Evolutionary conservation across 805 yeast genomes (phyloP), one percentile per base, ranked within the genome.

Genomic region (Pichia pseudocactophila): DNA sequence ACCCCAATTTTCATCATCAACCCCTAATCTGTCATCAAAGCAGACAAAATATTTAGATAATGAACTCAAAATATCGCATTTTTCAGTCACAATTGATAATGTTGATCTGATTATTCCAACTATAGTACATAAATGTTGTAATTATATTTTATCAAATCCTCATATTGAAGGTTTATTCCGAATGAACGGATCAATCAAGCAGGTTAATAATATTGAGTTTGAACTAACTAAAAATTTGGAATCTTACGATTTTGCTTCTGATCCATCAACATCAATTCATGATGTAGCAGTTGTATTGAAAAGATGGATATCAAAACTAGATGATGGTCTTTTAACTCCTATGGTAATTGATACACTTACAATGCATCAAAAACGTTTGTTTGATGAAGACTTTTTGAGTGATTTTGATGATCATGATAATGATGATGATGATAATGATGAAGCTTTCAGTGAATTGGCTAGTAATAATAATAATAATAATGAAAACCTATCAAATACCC

Each of bases 281-380:
- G 68, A 64, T 47, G 62, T 58, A 9, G 61, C 66, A 4, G 64
- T 62, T 55, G 46, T 64, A 17, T 49, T 64, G 46, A 64, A 64
- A 46, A 53, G 68, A 44, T 64, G 62, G 61, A 49, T 64, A 9
- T 50, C 60, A 2, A 55, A 55, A 42, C 46, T 62, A 34, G 57
- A 53, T 5, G 53, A 55, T 34, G 63, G 61, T 8, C 43, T 63
- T 15, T 53, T 63, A n/a, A 52, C 62, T 13, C 16, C 48, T 3
- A 45, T 49, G 5, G 56, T 58, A 16, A 51, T 52, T 37, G 32
- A 39, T 30, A 3, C 9, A 10, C 33, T 43, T 22, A 36, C 34
- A 6, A 18, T 30, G 22, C n/a, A 19, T 26, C 42, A 39, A 19
- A 38, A 35, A 32, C 22, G 34, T 17, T 19, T 35, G 10, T 3